Evolutionary conservation across 495 filamentous ascomycete species (phyloP), one percentile per base, ranked within the genome.

Genomic region (Trichoderma asperelloides): DNA sequence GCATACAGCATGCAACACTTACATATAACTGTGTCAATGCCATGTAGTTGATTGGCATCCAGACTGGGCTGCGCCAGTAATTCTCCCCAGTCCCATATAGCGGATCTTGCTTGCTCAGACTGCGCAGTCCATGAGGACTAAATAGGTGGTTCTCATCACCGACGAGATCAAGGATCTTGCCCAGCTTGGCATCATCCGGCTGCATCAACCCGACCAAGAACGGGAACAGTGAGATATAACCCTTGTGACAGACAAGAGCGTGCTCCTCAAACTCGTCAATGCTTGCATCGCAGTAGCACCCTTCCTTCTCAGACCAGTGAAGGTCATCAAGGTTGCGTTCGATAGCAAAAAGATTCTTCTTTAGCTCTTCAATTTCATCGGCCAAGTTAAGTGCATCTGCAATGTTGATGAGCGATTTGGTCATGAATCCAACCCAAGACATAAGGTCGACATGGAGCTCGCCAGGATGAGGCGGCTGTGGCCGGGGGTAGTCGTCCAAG

Each of bases 11-110:
- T 65, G 63, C 25, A 63, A 62, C 18, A 84, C 89, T 78, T 84
- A 96, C 93, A 65, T 91, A 81, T n/a, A 98, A 85, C 72, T 90
- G 86, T 70, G 85, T 84, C 65, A 98, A 81, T 47, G 90, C 89
- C 66, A 98, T 80, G 72, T 97, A 98, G 75, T 98, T 98, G 67
- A 98, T 96, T 71, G 96, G 97, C 68, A 98, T 90, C 95, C 95
- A 98, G 5, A 98, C 82, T 8, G 95, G 95, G 66, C 92, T 91
- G 65, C 93, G 82, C 95, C 95, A 98, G 79, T 98, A 98, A 71
- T 98, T 97, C 82, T 98, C 95, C 3, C 81, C 91, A 0, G 91
- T 96, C 21, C 87, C 91, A 72, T 96, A 97, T 70, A 90, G 84
- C 73, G 88, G 83, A 68, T 95, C 89, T 67, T 84, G 85, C 80